Conservation (phyloP, 805 yeast genomes). For the Torulaspora delbrueckii region DNA sequence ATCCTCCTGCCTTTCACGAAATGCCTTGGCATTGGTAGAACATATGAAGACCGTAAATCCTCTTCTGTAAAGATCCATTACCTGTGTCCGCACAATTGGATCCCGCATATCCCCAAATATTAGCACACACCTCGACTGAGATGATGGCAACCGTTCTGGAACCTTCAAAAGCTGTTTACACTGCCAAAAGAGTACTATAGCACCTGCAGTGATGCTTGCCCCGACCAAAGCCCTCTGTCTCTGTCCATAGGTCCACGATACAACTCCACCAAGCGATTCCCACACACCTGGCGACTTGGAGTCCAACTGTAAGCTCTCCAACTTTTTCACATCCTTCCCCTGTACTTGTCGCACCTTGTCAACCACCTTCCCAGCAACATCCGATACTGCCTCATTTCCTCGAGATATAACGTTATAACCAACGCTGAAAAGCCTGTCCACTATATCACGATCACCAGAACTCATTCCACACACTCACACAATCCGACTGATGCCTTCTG, state of each 20-base stretch:
- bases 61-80: slow-evolving; percentile 34
- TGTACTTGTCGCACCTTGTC: slow-evolving; percentile 2
- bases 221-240: slow-evolving; percentile 11
- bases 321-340: background rate
- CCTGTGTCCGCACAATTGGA: slow-evolving; percentile 35
- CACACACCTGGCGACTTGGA: background rate
- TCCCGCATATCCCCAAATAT: slow-evolving; percentile 35
- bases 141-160: slow-evolving; percentile 19
- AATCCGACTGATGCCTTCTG: background rate
- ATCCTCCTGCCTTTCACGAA: slow-evolving; percentile 27
- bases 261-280: background rate
- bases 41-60: slow-evolving; percentile 33
- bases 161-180: slow-evolving; percentile 8
- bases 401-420: slow-evolving; percentile 14
- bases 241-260: background rate
- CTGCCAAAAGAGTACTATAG: slow-evolving; percentile 16
- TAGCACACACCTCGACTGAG: slow-evolving; percentile 20
- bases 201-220: slow-evolving; percentile 17
- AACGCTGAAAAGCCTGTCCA: slow-evolving; percentile 25
- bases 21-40: slow-evolving; percentile 23
- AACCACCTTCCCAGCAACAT: slow-evolving; percentile 9
- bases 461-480: slow-evolving; percentile 5
- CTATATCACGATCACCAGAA: slow-evolving; percentile 19
- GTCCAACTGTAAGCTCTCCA: background rate
- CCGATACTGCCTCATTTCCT: slow-evolving; percentile 12